Conservation (phyloP, 73 alveolate genomes). For the Paramecium caudatum region DNA sequence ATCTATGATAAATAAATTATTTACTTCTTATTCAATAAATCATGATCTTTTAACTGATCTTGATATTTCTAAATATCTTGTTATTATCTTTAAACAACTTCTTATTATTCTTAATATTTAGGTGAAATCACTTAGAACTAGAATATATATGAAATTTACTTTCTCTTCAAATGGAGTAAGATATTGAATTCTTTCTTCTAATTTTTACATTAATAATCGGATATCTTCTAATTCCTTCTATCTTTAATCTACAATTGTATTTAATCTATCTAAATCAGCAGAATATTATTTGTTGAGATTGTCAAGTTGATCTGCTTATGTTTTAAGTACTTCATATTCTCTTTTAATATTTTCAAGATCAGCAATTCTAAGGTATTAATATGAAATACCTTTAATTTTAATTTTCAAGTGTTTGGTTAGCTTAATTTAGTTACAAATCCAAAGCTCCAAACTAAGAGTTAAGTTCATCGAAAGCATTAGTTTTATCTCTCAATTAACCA, state of each 20-base stretch:
- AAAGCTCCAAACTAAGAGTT: background rate
- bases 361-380: background rate
- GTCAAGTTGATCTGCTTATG: background rate
- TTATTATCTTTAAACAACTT: background rate
- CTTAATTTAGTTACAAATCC: background rate
- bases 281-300: background rate
- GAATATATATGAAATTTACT: background rate
- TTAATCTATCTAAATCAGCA: constrained; percentile 31
- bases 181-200: constrained; percentile 27
- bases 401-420: background rate
- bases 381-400: background rate
- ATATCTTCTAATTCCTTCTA: constrained; percentile 37
- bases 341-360: constrained; percentile 1
- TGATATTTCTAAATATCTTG: background rate
- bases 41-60: background rate
- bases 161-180: constrained; percentile 64
- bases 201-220: background rate
- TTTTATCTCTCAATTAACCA: constrained; percentile 39
- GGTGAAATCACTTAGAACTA: constrained; percentile 48
- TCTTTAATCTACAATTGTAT: background rate
- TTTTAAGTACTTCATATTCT: background rate
- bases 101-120: background rate
- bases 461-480: constrained; percentile 24
- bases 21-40: constrained; percentile 3
- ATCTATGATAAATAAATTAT: background rate